Percentiles rank a stretch among this genome's conserved stretches.
Conservation (phyloP, 108 stramenopile species). For the Cyclotella atomus region DNA sequence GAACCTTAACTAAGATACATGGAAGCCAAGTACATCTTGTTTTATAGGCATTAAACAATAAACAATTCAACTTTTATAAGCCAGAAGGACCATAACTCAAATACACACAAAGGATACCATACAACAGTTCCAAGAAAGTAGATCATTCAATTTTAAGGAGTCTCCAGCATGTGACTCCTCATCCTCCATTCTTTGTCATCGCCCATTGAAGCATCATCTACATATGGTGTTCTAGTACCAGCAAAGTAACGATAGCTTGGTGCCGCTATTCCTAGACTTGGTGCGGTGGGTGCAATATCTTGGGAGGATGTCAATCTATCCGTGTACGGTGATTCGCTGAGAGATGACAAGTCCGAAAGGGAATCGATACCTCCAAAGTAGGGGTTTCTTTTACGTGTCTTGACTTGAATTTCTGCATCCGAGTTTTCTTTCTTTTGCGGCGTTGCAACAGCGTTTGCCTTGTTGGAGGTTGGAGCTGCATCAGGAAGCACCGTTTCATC, state of each 20-base stretch:
- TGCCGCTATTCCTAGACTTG: conserved; percentile 19
- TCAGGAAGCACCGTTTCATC: not conserved
- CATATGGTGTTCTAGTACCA: conserved; percentile 5
- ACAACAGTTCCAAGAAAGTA: too few species aligned
- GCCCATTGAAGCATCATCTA: not conserved
- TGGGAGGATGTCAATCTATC: not conserved
- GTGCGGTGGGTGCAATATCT: not conserved
- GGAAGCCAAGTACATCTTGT: too few species aligned
- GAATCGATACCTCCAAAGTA: not conserved
- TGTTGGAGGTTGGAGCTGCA: not conserved
- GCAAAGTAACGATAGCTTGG: conserved; percentile 11
- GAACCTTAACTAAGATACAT: too few species aligned
- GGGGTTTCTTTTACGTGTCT: not conserved
- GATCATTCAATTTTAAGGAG: too few species aligned
- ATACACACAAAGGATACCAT: too few species aligned
- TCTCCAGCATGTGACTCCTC: conserved; percentile 16
- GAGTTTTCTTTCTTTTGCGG: not conserved
- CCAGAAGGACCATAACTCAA: too few species aligned
- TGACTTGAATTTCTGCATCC: not conserved
- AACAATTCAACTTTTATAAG: too few species aligned
- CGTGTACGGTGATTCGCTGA: conserved; percentile 19
- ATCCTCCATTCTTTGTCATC: conserved; percentile 12
- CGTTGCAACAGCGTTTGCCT: not conserved
- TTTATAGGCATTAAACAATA: too few species aligned
- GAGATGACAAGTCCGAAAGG: conserved; percentile 27